phyloP scores from a whole-genome alignment of 2,329 filamentous ascomycete species.

The Microascus cirrosus region DNA sequence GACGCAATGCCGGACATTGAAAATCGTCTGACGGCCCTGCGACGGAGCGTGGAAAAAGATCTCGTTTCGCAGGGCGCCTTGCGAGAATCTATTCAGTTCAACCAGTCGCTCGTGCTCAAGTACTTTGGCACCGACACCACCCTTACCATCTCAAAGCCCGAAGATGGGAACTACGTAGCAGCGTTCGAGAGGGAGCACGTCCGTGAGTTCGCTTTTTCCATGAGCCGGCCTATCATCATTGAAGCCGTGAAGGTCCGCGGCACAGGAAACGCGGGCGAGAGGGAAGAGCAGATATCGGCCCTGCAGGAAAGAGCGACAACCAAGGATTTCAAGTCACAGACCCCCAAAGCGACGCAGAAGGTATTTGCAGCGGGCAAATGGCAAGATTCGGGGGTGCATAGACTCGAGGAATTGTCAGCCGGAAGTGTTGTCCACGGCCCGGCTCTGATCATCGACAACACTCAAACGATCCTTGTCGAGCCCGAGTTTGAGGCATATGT shows the following conservation, averaged over 20 bases:
- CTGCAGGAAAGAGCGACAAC: not conserved
- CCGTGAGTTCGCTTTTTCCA: constrained; percentile 77
- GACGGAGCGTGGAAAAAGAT: constrained; percentile 56
- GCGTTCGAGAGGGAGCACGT: constrained; percentile 36
- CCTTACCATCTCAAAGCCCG: too few species aligned
- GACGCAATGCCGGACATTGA: constrained; percentile 65
- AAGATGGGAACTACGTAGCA: constrained; percentile 19
- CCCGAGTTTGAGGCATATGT: constrained; percentile 62
- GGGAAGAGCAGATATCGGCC: constrained; percentile 59
- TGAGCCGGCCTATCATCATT: constrained; percentile 73
- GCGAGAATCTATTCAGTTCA: not conserved
- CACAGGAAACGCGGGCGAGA: constrained; percentile 61
- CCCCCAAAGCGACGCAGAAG: not conserved
- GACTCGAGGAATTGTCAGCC: not conserved
- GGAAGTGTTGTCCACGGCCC: not conserved
- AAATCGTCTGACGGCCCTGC: constrained; percentile 67
- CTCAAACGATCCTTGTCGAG: constrained; percentile 74
- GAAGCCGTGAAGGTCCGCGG: constrained; percentile 72
- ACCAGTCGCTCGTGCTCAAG: not conserved
- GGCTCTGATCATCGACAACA: not conserved
- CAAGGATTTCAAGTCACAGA: not conserved
- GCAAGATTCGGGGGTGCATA: not conserved
- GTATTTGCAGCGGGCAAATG: not conserved
- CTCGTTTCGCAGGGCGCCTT: not conserved
- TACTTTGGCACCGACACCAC: not conserved